Base-by-base conservation (phyloP, 441 rosid species). In the Pelargonium myrrhifolium region DNA sequence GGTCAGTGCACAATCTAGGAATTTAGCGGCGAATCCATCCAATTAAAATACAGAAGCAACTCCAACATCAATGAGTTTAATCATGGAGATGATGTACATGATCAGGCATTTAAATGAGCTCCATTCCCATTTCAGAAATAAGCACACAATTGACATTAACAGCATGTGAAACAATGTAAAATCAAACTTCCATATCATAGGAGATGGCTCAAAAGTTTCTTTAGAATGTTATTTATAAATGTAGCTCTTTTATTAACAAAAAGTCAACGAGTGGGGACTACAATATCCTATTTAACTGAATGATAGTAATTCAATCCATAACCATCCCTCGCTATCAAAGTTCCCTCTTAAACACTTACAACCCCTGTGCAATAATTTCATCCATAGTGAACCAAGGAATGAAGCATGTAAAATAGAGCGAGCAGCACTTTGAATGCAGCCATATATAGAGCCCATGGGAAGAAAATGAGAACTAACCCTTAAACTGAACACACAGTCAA, bases 21-120 rank as follows among this genome's bases (percentile, higher is more conserved):
- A 75, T 64, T 74, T 62, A 71, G 67, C 73, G 56, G 65, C 64
- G 65, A 67, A 66, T 62, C 79, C 70, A 70, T 51, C 70, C 60
- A 43, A 35, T 71, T 65, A 68, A 64, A 70, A 68, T 60, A 56
- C 39, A 65, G 40, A 65, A 78, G 64, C 62, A 63, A 68, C 66
- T 66, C 76, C 72, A 26, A 71, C 71, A 68, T 45, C 75, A 76
- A 77, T 55, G 62, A 26, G 70, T 6, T 56, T 71, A 62, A 65
- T 51, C 17, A 67, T 21, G 6, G 68, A 76, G 68, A 71, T 31
- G 58, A 71, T 71, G 72, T 51, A 39, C 70, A 64, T 47, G 61
- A 55, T 65, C 65, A 64, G 62, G 21, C 60, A 64, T 68, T 68
- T 26, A 76, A 56, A 21, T 58, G 37, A 55, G 39, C 11, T 39